Evolutionary conservation across 805 yeast species (phyloP), one percentile per base, ranked within the genome.

Genomic region (Saccharomycopsis fibuligera): DNA sequence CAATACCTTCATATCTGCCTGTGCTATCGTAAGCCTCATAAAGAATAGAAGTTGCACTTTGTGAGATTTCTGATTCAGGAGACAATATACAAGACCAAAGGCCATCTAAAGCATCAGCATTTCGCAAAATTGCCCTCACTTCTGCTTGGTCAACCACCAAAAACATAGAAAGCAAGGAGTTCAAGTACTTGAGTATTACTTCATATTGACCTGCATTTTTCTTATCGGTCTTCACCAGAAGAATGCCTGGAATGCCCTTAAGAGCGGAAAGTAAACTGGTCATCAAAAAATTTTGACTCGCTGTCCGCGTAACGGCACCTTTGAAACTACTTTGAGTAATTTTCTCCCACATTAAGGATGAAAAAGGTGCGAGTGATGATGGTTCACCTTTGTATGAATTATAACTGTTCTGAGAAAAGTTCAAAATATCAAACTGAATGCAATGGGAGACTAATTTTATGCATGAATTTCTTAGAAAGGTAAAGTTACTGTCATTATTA

Each of bases 1-100:
- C 76, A n/a, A 86, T 70, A 31, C 89, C 87, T 62, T 86, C 95
- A 31, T 78, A 65, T 58, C 96, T 74, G 16, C 90, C 96, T 48
- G 78, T 81, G 12, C 81, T 86, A 61, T 88, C 95, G 62, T 78
- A 84, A 0, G 86, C 78, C 55, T 86, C 91, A 57, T 84, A 83
- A 2, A 89, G 61, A 19, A 87, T 70, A 53, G 83, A 83, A 4
- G 85, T 73, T 1, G 90, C 83, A 1, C 82, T 73, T 59, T 86
- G 88, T 51, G 81, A 83, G 3, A 83, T 63, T 16, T 65, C 66
- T 21, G 68, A 68, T 43, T 75, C 69, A 0, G 89, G 78, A 0
- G 90, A 78, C 47, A 87, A 77, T 2, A 86, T 66, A 59, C 86
- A 79, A 1, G 88, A 73, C 86, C 95, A 84, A 48, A 85, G 72